Base-by-base conservation (phyloP, 1,139 yeast species). In the Magnusiomyces paraingens region DNA sequence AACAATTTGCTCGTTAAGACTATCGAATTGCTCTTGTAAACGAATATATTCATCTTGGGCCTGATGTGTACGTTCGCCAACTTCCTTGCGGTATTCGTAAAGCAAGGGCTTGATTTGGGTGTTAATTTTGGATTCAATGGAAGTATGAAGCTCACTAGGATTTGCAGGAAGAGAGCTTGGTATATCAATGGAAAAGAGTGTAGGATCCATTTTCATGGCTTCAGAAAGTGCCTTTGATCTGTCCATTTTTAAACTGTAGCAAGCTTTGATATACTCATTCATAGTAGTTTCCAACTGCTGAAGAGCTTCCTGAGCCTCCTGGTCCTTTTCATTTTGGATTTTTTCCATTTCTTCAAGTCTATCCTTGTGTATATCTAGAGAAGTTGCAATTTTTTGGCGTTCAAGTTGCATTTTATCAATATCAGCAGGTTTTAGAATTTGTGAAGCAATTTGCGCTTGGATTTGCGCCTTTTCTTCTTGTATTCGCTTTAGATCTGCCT, bases 401-500 rank as follows among this genome's bases (percentile, higher is more conserved):
- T 84, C 91, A 43, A 73, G 70, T 61, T 80, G 81, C 70, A 86
- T 74, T 57, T 75, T 68, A 61, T 86, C 88, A 52, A 86, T 81
- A 52, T 82, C 84, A 12, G 74, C 73, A 2, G 86, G 77, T 5
- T 85, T 78, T 54, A 82, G 72, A 0, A 90, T 88, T 56, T 79
- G 82, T 8, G 67, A 71, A 15, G 72, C 68, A 18, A 89, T 74
- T 49, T 77, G 74, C 4, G 66, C 63, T 52, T 82, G 80, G 42
- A 81, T 72, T 6, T 72, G 69, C 11, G 65, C 67, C 58, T 79
- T 80, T 51, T 81, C 82, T 15, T 68, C 65, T 29, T 75, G 77
- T 11, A 80, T 65, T 2, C 70, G 69, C 3, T 65, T 66, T 17
- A 80, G 70, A 55, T 79, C 81, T 29, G 64, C 63, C 52, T 76